phyloP scores from a whole-genome alignment of 2,329 filamentous ascomycete species.

The Fusarium sp. region DNA sequence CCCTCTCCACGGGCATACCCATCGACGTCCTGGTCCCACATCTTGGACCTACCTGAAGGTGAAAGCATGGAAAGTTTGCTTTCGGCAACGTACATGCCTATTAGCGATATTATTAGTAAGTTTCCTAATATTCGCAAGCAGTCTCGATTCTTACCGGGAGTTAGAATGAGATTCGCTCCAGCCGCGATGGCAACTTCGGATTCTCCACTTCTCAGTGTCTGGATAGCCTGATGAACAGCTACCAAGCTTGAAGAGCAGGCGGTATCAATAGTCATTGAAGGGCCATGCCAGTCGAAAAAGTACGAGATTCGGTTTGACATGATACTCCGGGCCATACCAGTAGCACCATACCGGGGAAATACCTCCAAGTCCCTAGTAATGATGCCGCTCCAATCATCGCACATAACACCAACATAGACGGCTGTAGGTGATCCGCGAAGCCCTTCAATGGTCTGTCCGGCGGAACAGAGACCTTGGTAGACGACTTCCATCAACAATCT shows the following conservation, averaged over 20 bases:
- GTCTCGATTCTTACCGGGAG: neutral
- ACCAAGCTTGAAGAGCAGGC: neutral
- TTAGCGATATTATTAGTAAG: too few species aligned
- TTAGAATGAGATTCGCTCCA: neutral
- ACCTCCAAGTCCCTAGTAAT: neutral
- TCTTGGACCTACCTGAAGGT: neutral
- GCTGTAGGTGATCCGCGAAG: neutral
- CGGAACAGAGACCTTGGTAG: neutral
- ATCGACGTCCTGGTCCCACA: neutral
- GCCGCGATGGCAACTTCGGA: neutral
- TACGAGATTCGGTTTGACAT: neutral
- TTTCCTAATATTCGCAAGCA: too few species aligned
- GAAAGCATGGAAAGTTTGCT: neutral
- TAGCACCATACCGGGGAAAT: neutral
- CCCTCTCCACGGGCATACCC: neutral
- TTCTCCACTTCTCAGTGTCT: neutral
- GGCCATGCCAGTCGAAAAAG: conserved; percentile 2
- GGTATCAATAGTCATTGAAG: neutral
- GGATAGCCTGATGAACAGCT: neutral
- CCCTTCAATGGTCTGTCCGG: neutral
- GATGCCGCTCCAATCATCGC: neutral
- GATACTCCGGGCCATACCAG: neutral
- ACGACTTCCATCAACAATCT: neutral
- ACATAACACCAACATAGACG: neutral
- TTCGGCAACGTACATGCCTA: neutral